Evolutionary conservation across 805 yeast genomes (phyloP), one percentile per base, ranked within the genome.

Genomic region (Myxozyma geophila): DNA sequence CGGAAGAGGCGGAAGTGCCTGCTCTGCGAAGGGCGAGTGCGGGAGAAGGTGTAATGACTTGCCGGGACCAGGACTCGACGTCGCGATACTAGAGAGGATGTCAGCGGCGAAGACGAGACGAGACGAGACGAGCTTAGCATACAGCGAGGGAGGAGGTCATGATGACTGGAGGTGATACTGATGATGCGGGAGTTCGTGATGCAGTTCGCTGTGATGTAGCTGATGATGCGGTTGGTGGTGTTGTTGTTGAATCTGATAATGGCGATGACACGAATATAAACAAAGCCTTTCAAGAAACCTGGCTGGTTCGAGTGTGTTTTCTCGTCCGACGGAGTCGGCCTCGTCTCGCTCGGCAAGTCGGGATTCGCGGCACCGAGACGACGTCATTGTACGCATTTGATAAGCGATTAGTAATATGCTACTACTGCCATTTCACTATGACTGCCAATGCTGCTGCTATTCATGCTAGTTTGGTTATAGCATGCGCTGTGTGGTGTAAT

Each of bases 61-160:
- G 61, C 37, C 67, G 60, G 19, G 67, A 59, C 67, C 67, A 63
- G 59, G 44, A 21, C 53, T 63, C 67, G 59, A 63, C 63, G 57
- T 63, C 67, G 56, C 57, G 61, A 47, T 63, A 59, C 63, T 59
- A 33, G 9, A 19, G 51, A 12, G 43, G 17, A 17, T 28, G 56
- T 43, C 10, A 48, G 50, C 17, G 36, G 46, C 12, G 36, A 17
- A 19, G 35, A 19, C n/a, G 33, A 13, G 41, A 17, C 15, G 41
- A 39, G 36, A 17, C 51, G 19, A 21, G 47, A 19, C 15, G 0
- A 23, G 39, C 43, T 15, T 41, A 37, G 52, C 63, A 21, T 48
- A 59, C 63, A 17, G 41, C 55, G 37, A 54, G 60, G 23, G 53
- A 19, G 44, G 59, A 54, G 41, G 50, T 28, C 63, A 54, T 48